Base-by-base conservation (phyloP, 2,329 filamentous ascomycete genomes). In the Cladophialophora exuberans region DNA sequence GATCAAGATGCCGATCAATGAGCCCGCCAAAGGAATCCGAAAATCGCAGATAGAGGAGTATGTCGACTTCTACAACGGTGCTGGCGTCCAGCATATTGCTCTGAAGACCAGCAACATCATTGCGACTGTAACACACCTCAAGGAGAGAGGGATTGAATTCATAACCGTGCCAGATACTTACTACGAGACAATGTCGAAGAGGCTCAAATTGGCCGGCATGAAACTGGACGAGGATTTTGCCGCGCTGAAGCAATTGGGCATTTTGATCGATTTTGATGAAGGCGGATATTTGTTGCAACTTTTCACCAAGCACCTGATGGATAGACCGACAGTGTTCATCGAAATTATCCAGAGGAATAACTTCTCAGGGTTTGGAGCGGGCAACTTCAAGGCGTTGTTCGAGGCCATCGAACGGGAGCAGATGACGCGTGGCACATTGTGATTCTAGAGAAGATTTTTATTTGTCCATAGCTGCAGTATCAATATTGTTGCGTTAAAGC, bases 1-100 rank as follows among this genome's bases (percentile, higher is more conserved):
- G 3, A 90, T 97, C 73, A 97, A 97, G 77, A 97, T 97, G 91
- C 93, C 93, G 66, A 96, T 97, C 82, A 97, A 97, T 78, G 92
- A 97, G 76, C 93, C 93, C 1, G 93, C 93, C 0, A 78, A 83
- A 1, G 93, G 92, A 56, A 94, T 94, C 77, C 93, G 90, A 75
- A 89, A 90, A 73, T 90, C 86, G 9, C 93, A 97, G 76, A 97
- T 97, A 65, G 92, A 97, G 72, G 93, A 97, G 76, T 92, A 87
- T 69, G 85, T 97, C 63, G 80, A 89, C 70, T 97, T 94, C 79
- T 96, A 96, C 77, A 84, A 87, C 46, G 93, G 93, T 1, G 79
- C 92, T 0, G 93, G 93, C 42, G 90, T 97, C 0, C 93, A 97
- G 77, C 93, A 97, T 75, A 94, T 97, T 63, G 93, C 92, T 10